These are phyloP conservation scores for Agaricus blazei DNA, from an alignment of 768 basidiomycete genomes.

Conservation along the genomic window DNA sequence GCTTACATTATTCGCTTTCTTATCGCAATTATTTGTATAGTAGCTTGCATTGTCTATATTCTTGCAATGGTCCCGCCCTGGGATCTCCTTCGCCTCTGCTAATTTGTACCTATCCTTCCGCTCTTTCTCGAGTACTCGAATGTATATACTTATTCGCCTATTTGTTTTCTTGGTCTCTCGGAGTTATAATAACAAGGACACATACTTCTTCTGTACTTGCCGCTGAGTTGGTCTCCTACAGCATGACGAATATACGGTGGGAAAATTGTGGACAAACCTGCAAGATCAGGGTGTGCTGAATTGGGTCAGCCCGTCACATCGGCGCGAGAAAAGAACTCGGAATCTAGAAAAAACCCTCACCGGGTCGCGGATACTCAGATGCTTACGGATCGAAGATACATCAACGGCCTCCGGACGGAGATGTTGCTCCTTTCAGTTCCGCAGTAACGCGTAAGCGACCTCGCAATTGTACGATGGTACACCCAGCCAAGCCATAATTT, in stretches of 20 bases:
- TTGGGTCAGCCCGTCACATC: not conserved
- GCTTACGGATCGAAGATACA: constrained; percentile 2
- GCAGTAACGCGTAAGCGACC: not conserved
- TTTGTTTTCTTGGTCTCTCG: constrained; percentile 7
- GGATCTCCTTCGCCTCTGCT: not conserved
- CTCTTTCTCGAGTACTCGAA: not conserved
- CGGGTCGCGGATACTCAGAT: not conserved
- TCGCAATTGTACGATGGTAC: not conserved
- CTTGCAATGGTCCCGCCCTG: not conserved
- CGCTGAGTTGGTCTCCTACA: not conserved
- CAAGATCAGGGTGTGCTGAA: not conserved
- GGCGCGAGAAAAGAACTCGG: not conserved
- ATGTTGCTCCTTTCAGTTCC: constrained; percentile 8
- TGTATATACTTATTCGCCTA: constrained; percentile 11
- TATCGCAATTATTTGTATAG: constrained; percentile 9
- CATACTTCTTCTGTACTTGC: not conserved
- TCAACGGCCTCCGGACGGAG: constrained; percentile 6
- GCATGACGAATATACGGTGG: no score
- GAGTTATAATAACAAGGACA: constrained; percentile 1
- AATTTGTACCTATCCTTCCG: not conserved
- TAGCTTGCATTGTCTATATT: constrained; percentile 4
- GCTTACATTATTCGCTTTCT: constrained; percentile 8
- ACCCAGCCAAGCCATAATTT: no score
- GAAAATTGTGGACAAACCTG: no score
- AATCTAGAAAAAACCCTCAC: not conserved